Percentiles rank a stretch among this genome's conserved stretches.
Conservation (phyloP, 345 rosid species). For the Salix koriyanagi region DNA sequence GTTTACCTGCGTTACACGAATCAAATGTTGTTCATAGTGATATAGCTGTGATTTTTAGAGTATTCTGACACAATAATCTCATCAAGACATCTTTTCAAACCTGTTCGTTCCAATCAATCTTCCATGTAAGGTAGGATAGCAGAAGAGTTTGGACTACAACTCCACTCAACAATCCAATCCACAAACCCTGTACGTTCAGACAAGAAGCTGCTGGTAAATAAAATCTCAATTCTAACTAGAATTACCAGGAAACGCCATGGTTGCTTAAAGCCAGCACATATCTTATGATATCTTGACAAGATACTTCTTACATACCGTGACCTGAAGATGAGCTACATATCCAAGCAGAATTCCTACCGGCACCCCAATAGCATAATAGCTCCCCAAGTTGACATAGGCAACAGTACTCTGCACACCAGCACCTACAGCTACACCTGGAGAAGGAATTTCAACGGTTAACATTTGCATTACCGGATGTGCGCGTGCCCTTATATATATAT, state of each 20-base stretch:
- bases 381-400: constrained; percentile 40
- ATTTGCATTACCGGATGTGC: too few species aligned
- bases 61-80: too few species aligned
- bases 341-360: constrained; percentile 38
- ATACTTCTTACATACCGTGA: constrained; percentile 22
- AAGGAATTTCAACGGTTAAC: too few species aligned
- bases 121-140: constrained; percentile 15
- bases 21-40: background rate
- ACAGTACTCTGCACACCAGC: constrained; percentile 43
- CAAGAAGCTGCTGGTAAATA: background rate
- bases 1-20: background rate
- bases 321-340: constrained; percentile 26
- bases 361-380: constrained; percentile 48
- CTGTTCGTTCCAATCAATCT: constrained; percentile 34
- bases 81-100: background rate
- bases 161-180: constrained; percentile 23
- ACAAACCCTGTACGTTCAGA: constrained; percentile 12
- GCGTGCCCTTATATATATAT: too few species aligned
- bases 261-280: too few species aligned
- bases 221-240: background rate
- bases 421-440: constrained; percentile 48
- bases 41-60: too few species aligned
- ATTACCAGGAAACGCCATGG: too few species aligned
- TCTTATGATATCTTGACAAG: background rate
- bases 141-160: constrained; percentile 16